These are phyloP conservation scores for Syzygium aromaticum DNA, from an alignment of 345 rosid species.

Conservation along the genomic window DNA sequence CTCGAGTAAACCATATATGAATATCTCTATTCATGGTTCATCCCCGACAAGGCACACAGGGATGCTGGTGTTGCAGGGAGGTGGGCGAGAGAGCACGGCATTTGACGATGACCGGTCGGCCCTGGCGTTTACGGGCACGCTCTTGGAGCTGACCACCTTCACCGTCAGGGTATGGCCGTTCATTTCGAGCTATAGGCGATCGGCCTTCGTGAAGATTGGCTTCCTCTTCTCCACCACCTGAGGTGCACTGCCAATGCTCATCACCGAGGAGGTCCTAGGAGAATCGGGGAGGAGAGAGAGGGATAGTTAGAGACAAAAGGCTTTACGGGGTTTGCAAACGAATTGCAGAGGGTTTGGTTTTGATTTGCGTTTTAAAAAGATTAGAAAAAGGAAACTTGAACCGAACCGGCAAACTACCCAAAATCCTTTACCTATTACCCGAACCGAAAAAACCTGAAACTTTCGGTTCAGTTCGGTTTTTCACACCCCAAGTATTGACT, in stretches of 20 bases:
- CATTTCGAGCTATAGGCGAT: conserved; percentile 52
- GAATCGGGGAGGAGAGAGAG: neutral
- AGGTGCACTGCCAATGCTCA: conserved; percentile 4
- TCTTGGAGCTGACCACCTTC: conserved; percentile 41
- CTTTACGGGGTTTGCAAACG: neutral
- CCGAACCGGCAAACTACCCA: no score
- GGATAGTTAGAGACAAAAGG: neutral
- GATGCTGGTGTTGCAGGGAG: conserved; percentile 38
- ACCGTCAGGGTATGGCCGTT: conserved; percentile 54
- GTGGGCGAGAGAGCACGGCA: conserved; percentile 23
- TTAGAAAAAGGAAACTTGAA: no score
- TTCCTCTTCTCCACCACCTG: conserved; percentile 38
- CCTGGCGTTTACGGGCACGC: conserved; percentile 28
- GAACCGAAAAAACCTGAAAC: no score
- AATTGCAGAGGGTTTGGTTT: neutral
- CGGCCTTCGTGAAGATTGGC: conserved; percentile 57
- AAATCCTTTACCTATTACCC: no score
- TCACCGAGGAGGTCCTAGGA: conserved; percentile 7
- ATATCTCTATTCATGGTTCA: conserved; percentile 5
- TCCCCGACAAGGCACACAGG: conserved; percentile 67
- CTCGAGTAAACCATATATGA: no score
- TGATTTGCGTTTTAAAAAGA: neutral
- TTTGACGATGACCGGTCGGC: conserved; percentile 3
- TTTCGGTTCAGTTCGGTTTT: no score
- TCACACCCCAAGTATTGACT: no score